Conservation (phyloP, 2,329 filamentous ascomycete genomes). For the Pseudogymnoascus sp. region DNA sequence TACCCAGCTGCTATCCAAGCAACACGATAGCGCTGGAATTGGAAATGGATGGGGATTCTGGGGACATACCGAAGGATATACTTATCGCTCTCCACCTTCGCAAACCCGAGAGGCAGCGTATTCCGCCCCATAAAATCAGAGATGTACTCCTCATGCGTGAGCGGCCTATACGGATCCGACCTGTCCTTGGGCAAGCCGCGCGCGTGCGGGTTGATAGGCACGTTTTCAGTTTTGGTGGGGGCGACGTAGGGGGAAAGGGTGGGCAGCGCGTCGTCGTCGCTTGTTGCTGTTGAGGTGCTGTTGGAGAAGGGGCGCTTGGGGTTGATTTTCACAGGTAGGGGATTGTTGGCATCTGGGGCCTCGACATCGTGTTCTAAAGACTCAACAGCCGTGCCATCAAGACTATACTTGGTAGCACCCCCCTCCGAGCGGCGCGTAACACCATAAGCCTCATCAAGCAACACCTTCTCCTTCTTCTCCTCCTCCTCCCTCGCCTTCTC, state of each 20-base stretch:
- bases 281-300: neutral
- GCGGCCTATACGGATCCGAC: slow-evolving; percentile 15
- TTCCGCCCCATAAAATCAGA: slow-evolving; percentile 34
- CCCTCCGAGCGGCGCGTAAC: neutral
- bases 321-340: neutral
- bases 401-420: neutral
- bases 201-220: neutral
- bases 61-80: slow-evolving; percentile 55
- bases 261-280: neutral
- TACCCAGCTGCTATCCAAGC: slow-evolving; percentile 11
- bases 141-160: slow-evolving; percentile 50
- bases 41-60: slow-evolving; percentile 24
- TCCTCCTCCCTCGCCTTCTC: slow-evolving; percentile 32
- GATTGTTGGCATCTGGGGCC: too few species aligned
- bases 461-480: slow-evolving; percentile 16
- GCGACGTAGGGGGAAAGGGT: slow-evolving; percentile 7
- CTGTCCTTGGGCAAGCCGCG: neutral
- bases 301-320: neutral
- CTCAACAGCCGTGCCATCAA: neutral
- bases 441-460: slow-evolving; percentile 3
- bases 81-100: slow-evolving; percentile 36
- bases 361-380: neutral
- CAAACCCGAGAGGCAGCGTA: slow-evolving; percentile 45
- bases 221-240: neutral
- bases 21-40: slow-evolving; percentile 15